Evolutionary conservation across 441 rosid species (phyloP).

Genomic region (Brassica balearica): DNA sequence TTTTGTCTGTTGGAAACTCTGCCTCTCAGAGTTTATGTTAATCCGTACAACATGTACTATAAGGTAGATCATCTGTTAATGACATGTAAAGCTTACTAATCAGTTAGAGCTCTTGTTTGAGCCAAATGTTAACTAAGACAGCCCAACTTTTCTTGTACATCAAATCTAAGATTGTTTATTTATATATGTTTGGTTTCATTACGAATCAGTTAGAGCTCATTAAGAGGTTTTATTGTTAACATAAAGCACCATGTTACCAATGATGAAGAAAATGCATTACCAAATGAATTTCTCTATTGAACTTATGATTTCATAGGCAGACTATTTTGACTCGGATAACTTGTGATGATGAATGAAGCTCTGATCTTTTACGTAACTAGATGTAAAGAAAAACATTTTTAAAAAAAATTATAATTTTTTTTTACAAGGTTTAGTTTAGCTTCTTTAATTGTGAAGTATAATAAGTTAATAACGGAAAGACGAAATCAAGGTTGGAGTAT

Average conservation of each 20-base stretch:
- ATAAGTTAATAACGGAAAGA: conserved; percentile 44
- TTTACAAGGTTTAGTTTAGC: conserved; percentile 14
- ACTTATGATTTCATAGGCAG: conserved; percentile 16
- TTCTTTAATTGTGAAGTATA: conserved; percentile 20
- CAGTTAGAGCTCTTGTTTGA: conserved; percentile 31
- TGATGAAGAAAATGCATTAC: conserved; percentile 3
- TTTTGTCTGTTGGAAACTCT: conserved; percentile 63
- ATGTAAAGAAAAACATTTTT: background rate
- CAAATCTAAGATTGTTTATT: conserved; percentile 10
- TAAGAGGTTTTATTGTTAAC: background rate
- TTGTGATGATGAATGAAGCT: conserved; percentile 19
- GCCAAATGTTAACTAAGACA: conserved; percentile 21
- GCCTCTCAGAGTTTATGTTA: conserved; percentile 41
- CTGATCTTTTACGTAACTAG: conserved; percentile 3
- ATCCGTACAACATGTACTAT: conserved; percentile 14
- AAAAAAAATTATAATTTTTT: background rate
- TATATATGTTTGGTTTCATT: background rate
- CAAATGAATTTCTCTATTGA: conserved; percentile 24
- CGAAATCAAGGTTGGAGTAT: conserved; percentile 44
- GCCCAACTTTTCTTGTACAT: conserved; percentile 23
- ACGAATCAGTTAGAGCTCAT: background rate
- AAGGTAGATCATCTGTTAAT: conserved; percentile 24
- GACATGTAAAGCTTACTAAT: conserved; percentile 29
- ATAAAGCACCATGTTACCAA: background rate
- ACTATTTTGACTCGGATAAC: conserved; percentile 25